A percentile compares a stretch with the other conserved stretches of the same genome.
These are phyloP conservation scores for Arthrobotrys musiformis DNA, from an alignment of 2,329 filamentous ascomycete genomes.

Conservation along the genomic window DNA sequence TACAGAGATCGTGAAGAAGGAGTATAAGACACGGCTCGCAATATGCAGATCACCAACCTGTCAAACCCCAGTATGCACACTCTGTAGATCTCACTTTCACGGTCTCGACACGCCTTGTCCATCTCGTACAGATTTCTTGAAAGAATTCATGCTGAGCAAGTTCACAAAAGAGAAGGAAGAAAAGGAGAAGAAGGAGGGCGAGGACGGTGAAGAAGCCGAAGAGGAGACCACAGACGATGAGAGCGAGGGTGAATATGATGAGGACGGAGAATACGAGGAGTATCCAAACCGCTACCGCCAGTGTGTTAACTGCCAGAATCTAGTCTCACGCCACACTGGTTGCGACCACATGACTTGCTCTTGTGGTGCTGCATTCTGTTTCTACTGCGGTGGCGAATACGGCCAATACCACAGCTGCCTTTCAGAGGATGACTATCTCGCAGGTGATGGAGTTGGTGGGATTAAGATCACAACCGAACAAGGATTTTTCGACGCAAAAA, in stretches of 20 bases:
- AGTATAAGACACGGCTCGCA: conserved; percentile 36
- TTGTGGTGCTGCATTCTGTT: conserved; percentile 50
- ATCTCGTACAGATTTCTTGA: conserved; percentile 38
- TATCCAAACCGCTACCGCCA: conserved; percentile 52
- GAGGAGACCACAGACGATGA: neutral
- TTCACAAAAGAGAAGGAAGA: conserved; percentile 15
- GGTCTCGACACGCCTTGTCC: conserved; percentile 39
- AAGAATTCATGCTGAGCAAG: conserved; percentile 43
- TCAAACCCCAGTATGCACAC: conserved; percentile 36
- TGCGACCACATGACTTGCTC: conserved; percentile 53
- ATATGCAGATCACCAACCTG: conserved; percentile 35
- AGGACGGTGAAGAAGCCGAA: neutral
- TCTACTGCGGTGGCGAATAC: conserved; percentile 48
- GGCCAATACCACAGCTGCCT: conserved; percentile 49
- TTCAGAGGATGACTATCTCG: conserved; percentile 35
- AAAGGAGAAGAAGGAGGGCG: neutral
- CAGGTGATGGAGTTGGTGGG: conserved; percentile 28
- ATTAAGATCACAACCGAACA: conserved; percentile 51
- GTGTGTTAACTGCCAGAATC: conserved; percentile 46
- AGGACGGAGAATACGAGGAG: conserved; percentile 43
- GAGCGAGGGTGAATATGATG: conserved; percentile 7
- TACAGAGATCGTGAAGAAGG: conserved; percentile 27
- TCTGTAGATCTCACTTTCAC: conserved; percentile 51
- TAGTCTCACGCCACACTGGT: conserved; percentile 46
- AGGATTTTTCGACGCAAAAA: conserved; percentile 31